Conservation (phyloP, 352 stramenopile species). For the Globisporangium cylindrosporum region DNA sequence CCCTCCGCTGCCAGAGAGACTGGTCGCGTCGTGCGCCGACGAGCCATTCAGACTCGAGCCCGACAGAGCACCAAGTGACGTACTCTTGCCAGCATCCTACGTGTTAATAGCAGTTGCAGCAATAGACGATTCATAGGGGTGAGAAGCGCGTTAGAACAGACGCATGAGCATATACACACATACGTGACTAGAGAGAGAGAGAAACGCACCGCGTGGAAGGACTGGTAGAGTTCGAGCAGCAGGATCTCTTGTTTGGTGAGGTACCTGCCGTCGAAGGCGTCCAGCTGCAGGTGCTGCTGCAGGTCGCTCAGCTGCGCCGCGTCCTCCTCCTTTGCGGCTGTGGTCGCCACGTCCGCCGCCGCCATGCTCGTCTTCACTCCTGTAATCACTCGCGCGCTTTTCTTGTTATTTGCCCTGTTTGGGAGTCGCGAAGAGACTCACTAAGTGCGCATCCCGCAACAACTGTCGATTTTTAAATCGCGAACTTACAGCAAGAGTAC, state of each 20-base stretch:
- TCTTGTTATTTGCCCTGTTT: background rate
- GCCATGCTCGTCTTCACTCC: background rate
- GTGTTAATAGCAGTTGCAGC: background rate
- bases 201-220: slow-evolving; percentile 24
- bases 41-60: slow-evolving; percentile 5
- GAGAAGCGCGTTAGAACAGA: no score
- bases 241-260: slow-evolving; percentile 79
- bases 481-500: background rate
- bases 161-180: background rate
- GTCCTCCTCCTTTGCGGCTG: slow-evolving; percentile 47
- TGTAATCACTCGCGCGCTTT: background rate
- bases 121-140: background rate
- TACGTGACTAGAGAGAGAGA: background rate
- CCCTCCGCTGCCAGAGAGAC: background rate
- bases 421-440: background rate
- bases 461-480: background rate
- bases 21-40: slow-evolving; percentile 6
- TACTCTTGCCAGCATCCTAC: slow-evolving; percentile 13
- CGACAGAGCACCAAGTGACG: background rate
- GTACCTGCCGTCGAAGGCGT: slow-evolving; percentile 66
- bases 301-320: slow-evolving; percentile 36
- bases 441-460: background rate
- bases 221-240: slow-evolving; percentile 62
- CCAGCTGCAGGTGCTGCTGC: slow-evolving; percentile 74
- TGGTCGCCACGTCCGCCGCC: slow-evolving; percentile 9